phyloP scores from a whole-genome alignment of 2,329 filamentous ascomycete species.

The Penicillium fuscoglaucum region DNA sequence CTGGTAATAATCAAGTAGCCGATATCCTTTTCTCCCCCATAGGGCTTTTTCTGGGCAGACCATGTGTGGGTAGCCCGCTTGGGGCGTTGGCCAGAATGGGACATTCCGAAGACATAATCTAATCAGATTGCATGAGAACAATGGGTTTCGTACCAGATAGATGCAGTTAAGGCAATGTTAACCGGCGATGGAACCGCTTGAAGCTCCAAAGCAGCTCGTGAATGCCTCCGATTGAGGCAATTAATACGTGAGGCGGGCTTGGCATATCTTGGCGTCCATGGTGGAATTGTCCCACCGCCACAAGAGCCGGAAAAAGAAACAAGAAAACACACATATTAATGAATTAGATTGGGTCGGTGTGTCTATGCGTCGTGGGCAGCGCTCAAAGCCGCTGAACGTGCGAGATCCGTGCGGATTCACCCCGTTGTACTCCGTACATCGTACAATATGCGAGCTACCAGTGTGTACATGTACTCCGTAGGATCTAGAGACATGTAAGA shows the following conservation, averaged over 20 bases:
- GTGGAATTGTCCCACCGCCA: background rate
- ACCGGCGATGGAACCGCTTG: background rate
- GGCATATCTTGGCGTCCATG: conserved; percentile 4
- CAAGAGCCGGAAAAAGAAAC: conserved; percentile 1
- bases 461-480: background rate
- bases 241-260: background rate
- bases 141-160: background rate
- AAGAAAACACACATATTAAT: background rate
- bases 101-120: conserved; percentile 5
- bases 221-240: conserved; percentile 4
- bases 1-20: background rate
- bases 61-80: conserved; percentile 2
- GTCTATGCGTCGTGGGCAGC: background rate
- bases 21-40: background rate
- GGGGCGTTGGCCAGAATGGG: background rate
- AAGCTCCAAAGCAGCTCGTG: conserved; percentile 3
- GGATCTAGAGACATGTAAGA: background rate
- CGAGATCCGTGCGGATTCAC: conserved; percentile 1
- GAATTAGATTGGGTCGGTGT: background rate
- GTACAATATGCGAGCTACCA: background rate
- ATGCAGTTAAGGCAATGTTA: background rate
- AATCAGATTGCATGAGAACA: conserved; percentile 8
- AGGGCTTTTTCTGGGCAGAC: background rate
- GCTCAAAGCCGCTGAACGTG: background rate
- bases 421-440: background rate